Base-by-base conservation (phyloP, 192 early-diverging fungal species). In the Mortierella claussenii region DNA sequence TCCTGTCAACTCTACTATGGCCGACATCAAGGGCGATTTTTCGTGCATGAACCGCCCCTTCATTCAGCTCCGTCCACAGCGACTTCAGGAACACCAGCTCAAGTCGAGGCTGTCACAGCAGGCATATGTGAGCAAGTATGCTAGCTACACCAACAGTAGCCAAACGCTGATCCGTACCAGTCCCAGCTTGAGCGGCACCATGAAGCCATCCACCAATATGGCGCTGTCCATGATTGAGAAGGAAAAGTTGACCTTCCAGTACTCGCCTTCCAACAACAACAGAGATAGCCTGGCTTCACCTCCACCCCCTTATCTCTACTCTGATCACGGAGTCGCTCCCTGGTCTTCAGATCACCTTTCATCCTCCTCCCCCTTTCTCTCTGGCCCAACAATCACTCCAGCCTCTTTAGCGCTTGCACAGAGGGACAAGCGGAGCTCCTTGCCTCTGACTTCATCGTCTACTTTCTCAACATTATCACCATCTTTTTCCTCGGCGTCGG, bases 271-370 rank as follows among this genome's bases (percentile, higher is more conserved):
- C 4, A 3, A n/a, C 13, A 45, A 13, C 43, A 52, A 37, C 28
- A 54, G 69, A 17, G 46, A 52, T 23, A 63, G 60, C 37, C 34
- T 54, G 0, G 62, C 69, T 20, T 47, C 60, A 45, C 69, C 69
- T 51, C 69, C 69, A 44, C 69, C 69, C 31, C 69, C 69, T 63
- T 71, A 71, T 57, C 54, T 62, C 54, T 44, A 27, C 31, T 57
- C 69, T 34, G 60, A 71, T 45, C 69, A 71, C 68, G 68, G 59
- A 51, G 60, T 43, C 31, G 53, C 33, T 20, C 54, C 21, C n/a
- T n/a, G n/a, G n/a, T n/a, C n/a, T 53, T 52, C 24, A 31, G 27
- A 55, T 17, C 46, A 5, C 28, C 51, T 2, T 12, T 15, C 50
- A 11, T 53, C 49, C 21, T 36, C n/a, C 33, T 53, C 18, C 8